A percentile compares a stretch with the other conserved stretches of the same genome.
Evolutionary conservation across 768 basidiomycete genomes (phyloP).

Genomic region (Fibroporia radiculosa): DNA sequence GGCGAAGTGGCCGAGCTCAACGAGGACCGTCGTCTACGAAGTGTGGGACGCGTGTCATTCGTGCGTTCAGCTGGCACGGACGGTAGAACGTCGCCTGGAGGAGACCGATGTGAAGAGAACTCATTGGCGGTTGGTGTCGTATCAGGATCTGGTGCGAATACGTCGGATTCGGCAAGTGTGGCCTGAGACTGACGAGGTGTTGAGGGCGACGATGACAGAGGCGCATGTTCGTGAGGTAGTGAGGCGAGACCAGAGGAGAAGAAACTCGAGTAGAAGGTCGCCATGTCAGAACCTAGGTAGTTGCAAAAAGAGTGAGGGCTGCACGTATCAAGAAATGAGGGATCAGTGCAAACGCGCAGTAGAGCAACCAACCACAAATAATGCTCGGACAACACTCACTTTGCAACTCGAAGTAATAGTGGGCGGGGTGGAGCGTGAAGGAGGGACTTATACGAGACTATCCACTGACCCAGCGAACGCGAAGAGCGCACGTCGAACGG

Average conservation of each 20-base stretch:
- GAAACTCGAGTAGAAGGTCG: conserved; percentile 48
- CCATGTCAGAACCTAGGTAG: too few relatives aligned
- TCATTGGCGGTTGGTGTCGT: conserved; percentile 28
- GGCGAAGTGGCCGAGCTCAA: conserved; percentile 47
- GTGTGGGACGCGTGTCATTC: conserved; percentile 27
- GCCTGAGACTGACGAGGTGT: conserved; percentile 17
- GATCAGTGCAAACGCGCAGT: too few relatives aligned
- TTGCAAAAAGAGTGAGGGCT: too few relatives aligned
- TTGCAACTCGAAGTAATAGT: too few relatives aligned
- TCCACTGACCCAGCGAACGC: too few relatives aligned
- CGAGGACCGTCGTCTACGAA: conserved; percentile 58
- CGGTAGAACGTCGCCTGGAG: conserved; percentile 19
- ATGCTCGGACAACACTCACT: too few relatives aligned
- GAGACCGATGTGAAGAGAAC: conserved; percentile 16
- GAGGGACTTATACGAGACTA: too few relatives aligned
- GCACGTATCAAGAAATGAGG: too few relatives aligned
- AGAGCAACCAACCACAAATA: too few relatives aligned
- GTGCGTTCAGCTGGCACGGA: conserved; percentile 16
- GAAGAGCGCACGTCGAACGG: too few relatives aligned
- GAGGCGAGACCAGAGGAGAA: conserved; percentile 66
- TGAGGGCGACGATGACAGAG: conserved; percentile 17
- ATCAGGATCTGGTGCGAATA: conserved; percentile 22
- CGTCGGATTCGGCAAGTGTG: conserved; percentile 19
- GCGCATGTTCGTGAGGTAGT: conserved; percentile 15
- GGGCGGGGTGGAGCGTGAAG: too few relatives aligned